Evolutionary conservation across 495 filamentous ascomycete genomes (phyloP).

Genomic region (Halenospora varia): DNA sequence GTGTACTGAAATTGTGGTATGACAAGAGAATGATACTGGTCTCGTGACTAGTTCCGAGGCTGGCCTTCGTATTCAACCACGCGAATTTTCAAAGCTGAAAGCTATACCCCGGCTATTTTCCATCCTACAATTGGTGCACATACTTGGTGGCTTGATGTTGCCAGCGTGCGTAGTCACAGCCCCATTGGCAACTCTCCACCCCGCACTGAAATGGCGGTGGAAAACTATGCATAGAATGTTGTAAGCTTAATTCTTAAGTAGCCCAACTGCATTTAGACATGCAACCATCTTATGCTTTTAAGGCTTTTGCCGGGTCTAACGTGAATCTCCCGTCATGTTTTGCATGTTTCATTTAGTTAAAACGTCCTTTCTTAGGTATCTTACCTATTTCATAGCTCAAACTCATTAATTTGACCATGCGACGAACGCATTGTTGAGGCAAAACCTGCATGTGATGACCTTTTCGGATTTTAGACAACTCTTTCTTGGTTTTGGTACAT

Average conservation of each 20-base stretch:
- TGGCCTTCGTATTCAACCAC: neutral
- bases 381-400: neutral
- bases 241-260: neutral
- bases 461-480: neutral
- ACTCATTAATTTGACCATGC: neutral
- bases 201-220: neutral
- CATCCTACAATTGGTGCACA: neutral
- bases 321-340: neutral
- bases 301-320: neutral
- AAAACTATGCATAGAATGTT: neutral
- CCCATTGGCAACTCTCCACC: neutral
- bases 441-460: neutral
- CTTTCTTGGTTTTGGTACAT: neutral
- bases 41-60: neutral
- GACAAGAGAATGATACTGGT: neutral
- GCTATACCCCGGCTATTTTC: neutral
- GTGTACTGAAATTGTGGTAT: constrained; percentile 13
- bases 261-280: neutral
- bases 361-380: neutral
- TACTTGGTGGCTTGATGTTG: neutral
- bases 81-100: neutral
- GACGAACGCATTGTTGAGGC: neutral
- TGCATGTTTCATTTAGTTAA: neutral
- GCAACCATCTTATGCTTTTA: neutral
- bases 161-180: neutral